Evolutionary conservation across 148 eudicot species (phyloP), one percentile per base, ranked within the genome.

Genomic region (Chenopodium suecicum): DNA sequence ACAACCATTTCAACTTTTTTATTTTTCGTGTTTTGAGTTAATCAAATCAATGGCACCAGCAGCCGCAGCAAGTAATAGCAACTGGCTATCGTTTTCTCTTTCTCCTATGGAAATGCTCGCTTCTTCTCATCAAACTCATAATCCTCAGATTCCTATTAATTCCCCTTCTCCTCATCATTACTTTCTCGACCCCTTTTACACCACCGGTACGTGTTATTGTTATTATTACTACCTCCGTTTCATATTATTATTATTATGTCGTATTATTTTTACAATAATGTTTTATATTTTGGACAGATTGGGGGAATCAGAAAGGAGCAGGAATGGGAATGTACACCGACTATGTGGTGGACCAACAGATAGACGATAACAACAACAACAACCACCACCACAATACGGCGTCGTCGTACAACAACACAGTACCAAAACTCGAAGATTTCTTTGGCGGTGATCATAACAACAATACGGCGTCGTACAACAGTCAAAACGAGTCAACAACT

Each of bases 371-470:
- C 25, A 10, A 70, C 29, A 27, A 27, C 29, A 27, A 27, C 29
- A 27, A 27, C 32, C 7, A 73, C 60, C 13, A 50, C 54, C 54
- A 50, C 34, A 31, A 73, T 32, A 31, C 32, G 0, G 13, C 74
- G 20, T 84, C 74, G 20, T 84, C 83, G 0, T 31, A 76, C 44
- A 41, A 41, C 44, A 41, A 41, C 2, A 80, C 89, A 0, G 85
- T 86, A 5, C 97, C 93, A 0, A 94, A 96, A 80, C 91, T 96
- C 0, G 99, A 96, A 75, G 98, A 96, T 77, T 96, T 96, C 65
- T 84, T 96, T 25, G 98, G 97, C 80, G 90, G 92, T 60, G 94
- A 90, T 47, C 54, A 44, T 72, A 44, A 23, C 78, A 73, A 77
- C 74, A 72, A 32, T 81, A 77, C 91, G 86, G 68, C 87, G 41